Evolutionary conservation across 1,139 yeast genomes (phyloP).

Genomic region (Diutina neorugosa): DNA sequence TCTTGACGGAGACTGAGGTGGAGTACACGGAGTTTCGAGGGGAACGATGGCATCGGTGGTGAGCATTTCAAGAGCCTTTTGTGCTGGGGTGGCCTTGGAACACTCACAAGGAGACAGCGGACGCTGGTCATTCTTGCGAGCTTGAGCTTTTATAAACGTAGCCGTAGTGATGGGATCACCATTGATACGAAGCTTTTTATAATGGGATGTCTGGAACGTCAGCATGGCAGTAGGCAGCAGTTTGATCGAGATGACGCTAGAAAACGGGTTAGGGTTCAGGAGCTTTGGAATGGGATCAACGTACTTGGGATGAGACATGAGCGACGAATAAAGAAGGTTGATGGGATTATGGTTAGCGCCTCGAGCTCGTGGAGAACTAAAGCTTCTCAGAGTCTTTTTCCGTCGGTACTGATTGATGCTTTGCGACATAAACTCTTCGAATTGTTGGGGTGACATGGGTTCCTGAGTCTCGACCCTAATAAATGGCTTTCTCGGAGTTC

Average conservation of each 20-base stretch:
- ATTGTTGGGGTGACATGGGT: not conserved
- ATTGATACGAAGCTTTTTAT: slow-evolving; percentile 23
- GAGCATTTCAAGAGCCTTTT: slow-evolving; percentile 2
- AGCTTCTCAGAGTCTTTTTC: not conserved
- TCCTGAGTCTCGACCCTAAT: not conserved
- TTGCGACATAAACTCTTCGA: not conserved
- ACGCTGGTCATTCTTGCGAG: not conserved
- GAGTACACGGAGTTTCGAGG: not conserved
- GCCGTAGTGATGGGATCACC: not conserved
- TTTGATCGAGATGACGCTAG: slow-evolving; percentile 12
- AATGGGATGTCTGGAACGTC: slow-evolving; percentile 26
- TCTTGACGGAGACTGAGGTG: slow-evolving; percentile 5
- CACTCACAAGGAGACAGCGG: slow-evolving; percentile 8
- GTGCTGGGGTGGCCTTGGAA: slow-evolving; percentile 5
- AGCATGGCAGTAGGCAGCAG: slow-evolving; percentile 28
- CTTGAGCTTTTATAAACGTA: not conserved
- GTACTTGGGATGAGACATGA: slow-evolving; percentile 3
- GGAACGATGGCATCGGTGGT: not conserved
- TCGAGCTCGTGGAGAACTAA: not conserved
- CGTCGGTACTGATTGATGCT: not conserved
- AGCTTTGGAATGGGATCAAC: slow-evolving; percentile 3
- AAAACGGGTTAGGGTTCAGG: not conserved
- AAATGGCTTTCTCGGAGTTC: not conserved
- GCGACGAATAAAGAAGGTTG: slow-evolving; percentile 7
- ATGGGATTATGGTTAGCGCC: slow-evolving; percentile 6